These are phyloP conservation scores for Chrysochromulina tobinii DNA, from an alignment of 78 protist species.

Conservation along the genomic window DNA sequence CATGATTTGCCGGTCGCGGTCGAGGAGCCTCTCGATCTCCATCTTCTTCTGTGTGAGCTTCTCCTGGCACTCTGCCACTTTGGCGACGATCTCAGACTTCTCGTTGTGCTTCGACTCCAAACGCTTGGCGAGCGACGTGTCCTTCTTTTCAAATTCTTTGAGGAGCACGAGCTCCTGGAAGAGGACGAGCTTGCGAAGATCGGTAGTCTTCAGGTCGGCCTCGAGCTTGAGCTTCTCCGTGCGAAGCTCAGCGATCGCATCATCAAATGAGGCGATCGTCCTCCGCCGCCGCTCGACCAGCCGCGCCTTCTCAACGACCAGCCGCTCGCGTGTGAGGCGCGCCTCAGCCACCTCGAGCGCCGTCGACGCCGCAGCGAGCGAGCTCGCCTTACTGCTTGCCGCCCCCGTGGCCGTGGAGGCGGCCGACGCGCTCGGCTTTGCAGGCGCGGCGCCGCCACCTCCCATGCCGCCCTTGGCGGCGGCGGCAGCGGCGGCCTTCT, in stretches of 20 bases:
- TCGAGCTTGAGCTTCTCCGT: slow-evolving; percentile 54
- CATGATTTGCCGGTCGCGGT: slow-evolving; percentile 29
- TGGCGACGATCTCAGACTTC: slow-evolving; percentile 36
- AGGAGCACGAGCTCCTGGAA: slow-evolving; percentile 67
- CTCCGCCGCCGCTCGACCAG: background rate
- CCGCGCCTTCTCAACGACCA: slow-evolving; percentile 6
- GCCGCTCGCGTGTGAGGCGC: background rate
- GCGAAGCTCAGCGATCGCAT: slow-evolving; percentile 36
- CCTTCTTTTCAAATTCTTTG: slow-evolving; percentile 65
- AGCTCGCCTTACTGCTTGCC: no score
- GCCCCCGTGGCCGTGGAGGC: no score
- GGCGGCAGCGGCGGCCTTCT: background rate
- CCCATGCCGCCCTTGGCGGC: background rate
- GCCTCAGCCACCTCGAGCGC: slow-evolving; percentile 15
- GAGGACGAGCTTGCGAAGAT: slow-evolving; percentile 56
- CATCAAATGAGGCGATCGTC: slow-evolving; percentile 46
- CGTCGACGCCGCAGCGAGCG: no score
- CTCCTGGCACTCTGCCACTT: slow-evolving; percentile 40
- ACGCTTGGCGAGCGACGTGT: slow-evolving; percentile 21
- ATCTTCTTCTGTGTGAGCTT: background rate
- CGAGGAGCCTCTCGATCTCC: slow-evolving; percentile 7
- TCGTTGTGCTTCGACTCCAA: slow-evolving; percentile 41
- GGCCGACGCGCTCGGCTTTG: no score
- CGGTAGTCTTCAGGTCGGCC: slow-evolving; percentile 64
- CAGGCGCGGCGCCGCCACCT: slow-evolving; percentile 13